phyloP scores from a whole-genome alignment of 805 yeast genomes.

The Pichia exigua region DNA sequence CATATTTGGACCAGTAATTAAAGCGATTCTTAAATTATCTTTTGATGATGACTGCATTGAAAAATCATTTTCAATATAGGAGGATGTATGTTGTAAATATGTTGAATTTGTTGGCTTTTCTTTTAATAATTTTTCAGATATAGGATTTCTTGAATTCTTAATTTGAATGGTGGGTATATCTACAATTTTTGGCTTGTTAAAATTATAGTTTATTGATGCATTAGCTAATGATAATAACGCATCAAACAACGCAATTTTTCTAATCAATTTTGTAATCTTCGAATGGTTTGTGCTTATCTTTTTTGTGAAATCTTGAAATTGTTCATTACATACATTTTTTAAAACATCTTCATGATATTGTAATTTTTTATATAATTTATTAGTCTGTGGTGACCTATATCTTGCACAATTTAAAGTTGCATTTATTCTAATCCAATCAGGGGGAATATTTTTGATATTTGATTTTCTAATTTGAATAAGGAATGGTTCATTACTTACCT shows the following conservation, averaged over 20 bases:
- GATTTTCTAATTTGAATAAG: slow-evolving; percentile 67
- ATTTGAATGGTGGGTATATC: slow-evolving; percentile 43
- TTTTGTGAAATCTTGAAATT: slow-evolving; percentile 35
- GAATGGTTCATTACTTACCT: slow-evolving; percentile 47
- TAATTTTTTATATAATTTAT: slow-evolving; percentile 42
- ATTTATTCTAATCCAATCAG: slow-evolving; percentile 69
- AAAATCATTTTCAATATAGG: slow-evolving; percentile 63
- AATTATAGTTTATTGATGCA: slow-evolving; percentile 41
- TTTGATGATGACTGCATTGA: slow-evolving; percentile 29
- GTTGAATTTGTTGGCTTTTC: not conserved
- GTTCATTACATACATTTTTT: slow-evolving; percentile 36
- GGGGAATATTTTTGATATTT: slow-evolving; percentile 52
- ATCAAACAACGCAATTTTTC: slow-evolving; percentile 50
- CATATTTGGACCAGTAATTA: slow-evolving; percentile 84
- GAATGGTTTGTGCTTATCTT: slow-evolving; percentile 33
- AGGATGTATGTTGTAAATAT: not conserved
- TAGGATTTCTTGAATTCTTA: slow-evolving; percentile 41
- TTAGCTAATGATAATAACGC: slow-evolving; percentile 60
- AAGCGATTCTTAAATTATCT: slow-evolving; percentile 41
- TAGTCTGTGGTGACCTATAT: slow-evolving; percentile 57
- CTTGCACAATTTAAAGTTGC: slow-evolving; percentile 64
- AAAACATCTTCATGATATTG: slow-evolving; percentile 56
- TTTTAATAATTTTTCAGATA: slow-evolving; percentile 19
- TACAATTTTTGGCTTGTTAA: slow-evolving; percentile 44
- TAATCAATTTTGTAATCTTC: slow-evolving; percentile 35